Evolutionary conservation across 2,329 filamentous ascomycete genomes (phyloP).

Genomic region (Aspergillus alliaceus): DNA sequence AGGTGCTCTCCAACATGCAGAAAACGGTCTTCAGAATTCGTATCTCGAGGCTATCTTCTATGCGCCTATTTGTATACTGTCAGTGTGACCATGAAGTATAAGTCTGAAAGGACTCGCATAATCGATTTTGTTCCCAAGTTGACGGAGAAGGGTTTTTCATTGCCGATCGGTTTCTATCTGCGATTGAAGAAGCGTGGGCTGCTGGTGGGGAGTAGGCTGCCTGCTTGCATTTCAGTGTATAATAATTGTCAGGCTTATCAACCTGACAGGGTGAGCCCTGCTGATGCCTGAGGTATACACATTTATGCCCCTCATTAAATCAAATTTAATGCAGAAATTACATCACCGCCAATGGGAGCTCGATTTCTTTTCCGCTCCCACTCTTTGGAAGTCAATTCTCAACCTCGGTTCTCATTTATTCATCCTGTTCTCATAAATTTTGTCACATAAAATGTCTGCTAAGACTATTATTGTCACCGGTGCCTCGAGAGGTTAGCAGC

Average conservation of each 20-base stretch:
- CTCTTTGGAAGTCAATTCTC: too few species aligned
- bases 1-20: neutral
- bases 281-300: neutral
- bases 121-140: neutral
- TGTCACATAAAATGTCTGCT: neutral
- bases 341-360: constrained; percentile 7
- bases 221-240: too few species aligned
- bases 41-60: neutral
- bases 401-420: too few species aligned
- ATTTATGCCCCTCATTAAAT: neutral
- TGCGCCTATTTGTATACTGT: neutral
- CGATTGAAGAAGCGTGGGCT: neutral
- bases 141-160: neutral
- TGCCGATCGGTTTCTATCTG: neutral
- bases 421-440: too few species aligned
- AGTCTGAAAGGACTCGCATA: neutral
- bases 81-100: neutral
- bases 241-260: too few species aligned
- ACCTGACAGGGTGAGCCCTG: too few species aligned
- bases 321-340: constrained; percentile 6
- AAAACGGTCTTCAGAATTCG: neutral
- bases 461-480: neutral
- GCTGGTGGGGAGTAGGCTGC: neutral
- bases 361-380: neutral
- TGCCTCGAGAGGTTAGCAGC: constrained; percentile 3